Conservation (phyloP, 495 filamentous ascomycete species). For the Penicillium waksmanii region DNA sequence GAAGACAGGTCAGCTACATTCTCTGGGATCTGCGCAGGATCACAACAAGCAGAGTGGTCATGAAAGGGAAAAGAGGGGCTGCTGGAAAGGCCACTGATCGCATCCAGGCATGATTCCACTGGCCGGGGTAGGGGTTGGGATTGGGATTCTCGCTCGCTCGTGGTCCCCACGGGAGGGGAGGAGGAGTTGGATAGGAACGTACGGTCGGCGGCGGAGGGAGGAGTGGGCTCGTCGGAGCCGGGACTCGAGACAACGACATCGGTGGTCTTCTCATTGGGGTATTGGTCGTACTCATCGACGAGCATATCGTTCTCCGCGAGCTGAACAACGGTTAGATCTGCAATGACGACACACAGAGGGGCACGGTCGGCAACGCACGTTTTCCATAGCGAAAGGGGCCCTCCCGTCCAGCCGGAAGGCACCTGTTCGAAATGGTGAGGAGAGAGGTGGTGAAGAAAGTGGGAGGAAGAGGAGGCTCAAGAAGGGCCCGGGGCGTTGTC, state of each 20-base stretch:
- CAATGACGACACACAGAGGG: slow-evolving; percentile 33
- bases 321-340: slow-evolving; percentile 37
- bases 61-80: not conserved
- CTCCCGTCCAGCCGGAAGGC: slow-evolving; percentile 34
- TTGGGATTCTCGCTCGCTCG: not conserved
- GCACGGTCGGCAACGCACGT: slow-evolving; percentile 42
- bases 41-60: not conserved
- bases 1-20: slow-evolving; percentile 23
- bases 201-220: slow-evolving; percentile 74
- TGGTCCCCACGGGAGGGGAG: slow-evolving; percentile 5
- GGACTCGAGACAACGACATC: slow-evolving; percentile 83
- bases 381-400: slow-evolving; percentile 50
- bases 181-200: slow-evolving; percentile 36
- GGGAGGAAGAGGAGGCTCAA: slow-evolving; percentile 13
- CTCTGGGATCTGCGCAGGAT: not conserved
- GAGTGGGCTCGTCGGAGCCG: slow-evolving; percentile 56
- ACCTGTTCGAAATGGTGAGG: slow-evolving; percentile 26
- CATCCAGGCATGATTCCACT: not conserved
- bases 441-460: slow-evolving; percentile 12
- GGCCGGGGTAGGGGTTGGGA: not conserved
- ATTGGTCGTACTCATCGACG: slow-evolving; percentile 71
- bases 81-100: not conserved
- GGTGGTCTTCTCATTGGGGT: slow-evolving; percentile 78
- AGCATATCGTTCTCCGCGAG: slow-evolving; percentile 64
- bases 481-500: slow-evolving; percentile 13